A percentile compares a stretch with the other conserved stretches of the same genome.
phyloP scores from a whole-genome alignment of 371 early-diverging fungal species.

The Rhizopus microsporus region DNA sequence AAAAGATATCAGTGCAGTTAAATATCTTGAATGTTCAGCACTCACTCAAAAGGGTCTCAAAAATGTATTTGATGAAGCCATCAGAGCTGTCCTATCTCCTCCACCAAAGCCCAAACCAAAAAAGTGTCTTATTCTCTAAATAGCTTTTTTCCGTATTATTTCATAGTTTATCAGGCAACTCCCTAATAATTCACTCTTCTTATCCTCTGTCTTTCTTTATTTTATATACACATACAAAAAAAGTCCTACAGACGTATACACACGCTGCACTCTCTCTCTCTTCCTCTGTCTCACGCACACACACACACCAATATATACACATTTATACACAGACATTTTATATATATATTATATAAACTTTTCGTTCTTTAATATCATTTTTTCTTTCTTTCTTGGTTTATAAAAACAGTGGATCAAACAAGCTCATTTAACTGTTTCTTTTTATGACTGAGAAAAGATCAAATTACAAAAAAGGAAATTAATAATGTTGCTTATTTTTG shows the following conservation, averaged over 20 bases:
- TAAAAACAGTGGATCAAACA: too few species aligned
- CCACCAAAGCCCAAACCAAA: conserved; percentile 58
- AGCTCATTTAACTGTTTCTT: too few species aligned
- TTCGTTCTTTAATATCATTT: background rate
- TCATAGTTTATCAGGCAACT: background rate
- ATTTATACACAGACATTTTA: background rate
- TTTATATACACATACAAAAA: too few species aligned
- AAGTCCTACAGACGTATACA: too few species aligned
- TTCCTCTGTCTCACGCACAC: background rate
- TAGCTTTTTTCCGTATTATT: background rate
- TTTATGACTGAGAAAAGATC: too few species aligned
- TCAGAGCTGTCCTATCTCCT: conserved; percentile 90
- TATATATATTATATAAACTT: background rate
- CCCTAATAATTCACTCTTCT: too few species aligned
- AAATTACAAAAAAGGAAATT: too few species aligned
- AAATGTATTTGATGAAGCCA: conserved; percentile 98
- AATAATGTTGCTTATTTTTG: too few species aligned
- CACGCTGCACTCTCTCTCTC: background rate
- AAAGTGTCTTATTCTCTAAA: conserved; percentile 72
- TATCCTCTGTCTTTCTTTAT: too few species aligned
- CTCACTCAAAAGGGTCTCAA: conserved; percentile 97
- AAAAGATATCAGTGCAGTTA: conserved; percentile 89
- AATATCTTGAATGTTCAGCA: conserved; percentile 98
- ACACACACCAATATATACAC: background rate
- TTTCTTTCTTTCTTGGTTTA: too few species aligned